phyloP scores from a whole-genome alignment of 169 alveolate genomes.

The Plasmodium ovale region DNA sequence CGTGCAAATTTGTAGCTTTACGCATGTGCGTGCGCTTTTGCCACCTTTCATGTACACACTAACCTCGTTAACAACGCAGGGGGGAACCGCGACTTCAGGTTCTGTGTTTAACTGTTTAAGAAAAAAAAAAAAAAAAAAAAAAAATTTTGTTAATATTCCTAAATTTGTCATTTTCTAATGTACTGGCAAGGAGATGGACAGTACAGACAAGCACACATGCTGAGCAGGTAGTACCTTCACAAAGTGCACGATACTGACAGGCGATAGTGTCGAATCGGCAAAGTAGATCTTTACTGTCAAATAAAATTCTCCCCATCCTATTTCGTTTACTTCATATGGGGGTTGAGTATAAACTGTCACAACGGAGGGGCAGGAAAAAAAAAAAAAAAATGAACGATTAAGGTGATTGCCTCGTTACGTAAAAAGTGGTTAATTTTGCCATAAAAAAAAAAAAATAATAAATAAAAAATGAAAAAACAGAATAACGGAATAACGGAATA shows the following conservation, averaged over 20 bases:
- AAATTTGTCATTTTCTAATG: neutral
- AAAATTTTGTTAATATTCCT: neutral
- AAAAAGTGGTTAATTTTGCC: neutral
- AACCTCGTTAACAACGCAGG: constrained; percentile 75
- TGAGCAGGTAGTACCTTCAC: constrained; percentile 51
- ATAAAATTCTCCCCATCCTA: constrained; percentile 88
- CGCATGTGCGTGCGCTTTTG: neutral
- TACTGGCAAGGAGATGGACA: neutral
- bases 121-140: neutral
- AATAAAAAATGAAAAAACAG: too few relatives aligned
- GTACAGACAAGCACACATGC: too few relatives aligned
- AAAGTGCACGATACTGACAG: constrained; percentile 83
- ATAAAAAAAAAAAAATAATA: constrained; percentile 3
- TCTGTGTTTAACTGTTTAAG: constrained; percentile 42
- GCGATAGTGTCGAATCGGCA: constrained; percentile 83
- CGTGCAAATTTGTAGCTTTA: neutral
- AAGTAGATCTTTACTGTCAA: constrained; percentile 81
- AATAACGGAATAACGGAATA: neutral
- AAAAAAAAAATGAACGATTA: neutral
- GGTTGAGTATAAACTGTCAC: constrained; percentile 80
- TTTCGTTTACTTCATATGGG: constrained; percentile 88
- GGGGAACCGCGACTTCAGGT: constrained; percentile 6
- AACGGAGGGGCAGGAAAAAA: neutral
- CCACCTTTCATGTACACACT: neutral
- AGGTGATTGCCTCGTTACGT: too few relatives aligned